Percentiles rank a stretch among this genome's conserved stretches.
Evolutionary conservation across 768 basidiomycete species (phyloP).

Genomic region (Kwoniella pini): DNA sequence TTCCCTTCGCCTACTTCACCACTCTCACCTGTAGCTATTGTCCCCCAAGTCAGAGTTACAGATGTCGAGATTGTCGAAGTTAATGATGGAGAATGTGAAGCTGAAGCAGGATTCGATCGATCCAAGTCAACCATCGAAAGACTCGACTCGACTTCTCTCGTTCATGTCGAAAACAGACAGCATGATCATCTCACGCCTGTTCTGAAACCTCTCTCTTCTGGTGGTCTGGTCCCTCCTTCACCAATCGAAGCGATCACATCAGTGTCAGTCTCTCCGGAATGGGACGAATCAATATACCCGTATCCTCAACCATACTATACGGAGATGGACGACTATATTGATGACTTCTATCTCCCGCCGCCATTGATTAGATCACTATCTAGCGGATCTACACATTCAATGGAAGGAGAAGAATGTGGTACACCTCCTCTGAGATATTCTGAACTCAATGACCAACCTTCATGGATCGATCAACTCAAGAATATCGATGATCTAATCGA

Average conservation of each 20-base stretch:
- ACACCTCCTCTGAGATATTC: constrained; percentile 24
- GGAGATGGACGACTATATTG: constrained; percentile 18
- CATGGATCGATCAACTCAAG: constrained; percentile 20
- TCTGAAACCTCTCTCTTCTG: not conserved
- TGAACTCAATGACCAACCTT: constrained; percentile 11
- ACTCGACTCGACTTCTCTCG: not conserved
- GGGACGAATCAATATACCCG: constrained; percentile 7
- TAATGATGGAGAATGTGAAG: constrained; percentile 11
- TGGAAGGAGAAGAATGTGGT: constrained; percentile 23
- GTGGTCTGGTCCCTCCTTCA: not conserved
- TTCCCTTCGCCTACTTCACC: constrained; percentile 23
- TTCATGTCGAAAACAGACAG: not conserved
- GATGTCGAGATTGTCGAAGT: constrained; percentile 24
- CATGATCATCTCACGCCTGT: not conserved
- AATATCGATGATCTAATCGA: not conserved
- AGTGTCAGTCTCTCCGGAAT: constrained; percentile 1
- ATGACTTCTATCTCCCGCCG: constrained; percentile 33
- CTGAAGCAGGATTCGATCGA: not conserved
- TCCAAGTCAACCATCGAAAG: not conserved
- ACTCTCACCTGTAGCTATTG: not conserved
- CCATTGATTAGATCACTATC: constrained; percentile 36
- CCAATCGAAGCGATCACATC: constrained; percentile 4
- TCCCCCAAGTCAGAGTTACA: constrained; percentile 11
- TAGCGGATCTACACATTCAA: constrained; percentile 7
- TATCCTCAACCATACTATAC: constrained; percentile 6